phyloP scores from a whole-genome alignment of 345 rosid species.

The Clarkia xantiana region DNA sequence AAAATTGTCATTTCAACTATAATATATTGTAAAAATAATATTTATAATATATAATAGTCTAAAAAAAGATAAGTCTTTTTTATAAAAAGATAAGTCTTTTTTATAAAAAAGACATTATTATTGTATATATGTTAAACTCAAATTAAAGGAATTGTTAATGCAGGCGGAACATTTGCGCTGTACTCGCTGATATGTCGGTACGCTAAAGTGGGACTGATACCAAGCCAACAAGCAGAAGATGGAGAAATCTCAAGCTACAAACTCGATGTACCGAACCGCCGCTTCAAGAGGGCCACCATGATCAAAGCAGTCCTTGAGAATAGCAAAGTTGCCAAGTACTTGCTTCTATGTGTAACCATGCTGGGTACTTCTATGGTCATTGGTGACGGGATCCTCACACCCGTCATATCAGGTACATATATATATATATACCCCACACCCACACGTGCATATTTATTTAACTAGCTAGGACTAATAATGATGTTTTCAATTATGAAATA shows the following conservation, averaged over 20 bases:
- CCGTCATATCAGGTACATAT: conserved; percentile 18
- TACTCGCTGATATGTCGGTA: conserved; percentile 23
- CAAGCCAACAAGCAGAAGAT: conserved; percentile 20
- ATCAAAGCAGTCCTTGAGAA: conserved; percentile 12
- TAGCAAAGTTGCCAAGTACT: conserved; percentile 9
- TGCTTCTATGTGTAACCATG: conserved; percentile 15
- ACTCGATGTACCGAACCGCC: conserved; percentile 6
- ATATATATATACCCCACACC: not conserved
- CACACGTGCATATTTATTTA: too few relatives aligned
- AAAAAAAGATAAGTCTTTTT: too few relatives aligned
- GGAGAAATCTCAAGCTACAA: conserved; percentile 11
- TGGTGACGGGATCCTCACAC: conserved; percentile 28
- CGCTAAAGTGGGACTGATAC: conserved; percentile 15
- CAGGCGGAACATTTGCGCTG: conserved; percentile 23
- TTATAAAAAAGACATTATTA: too few relatives aligned
- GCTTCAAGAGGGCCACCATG: conserved; percentile 8
- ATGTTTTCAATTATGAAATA: not conserved
- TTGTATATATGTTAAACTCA: too few relatives aligned
- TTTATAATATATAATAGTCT: too few relatives aligned
- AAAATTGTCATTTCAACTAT: not conserved
- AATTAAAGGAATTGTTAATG: not conserved
- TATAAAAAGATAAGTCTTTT: too few relatives aligned
- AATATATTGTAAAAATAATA: too few relatives aligned
- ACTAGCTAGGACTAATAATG: not conserved
- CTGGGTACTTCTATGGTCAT: conserved; percentile 28